Conservation (phyloP, 1,284 basidiomycete species). For the Malassezia pachydermatis region DNA sequence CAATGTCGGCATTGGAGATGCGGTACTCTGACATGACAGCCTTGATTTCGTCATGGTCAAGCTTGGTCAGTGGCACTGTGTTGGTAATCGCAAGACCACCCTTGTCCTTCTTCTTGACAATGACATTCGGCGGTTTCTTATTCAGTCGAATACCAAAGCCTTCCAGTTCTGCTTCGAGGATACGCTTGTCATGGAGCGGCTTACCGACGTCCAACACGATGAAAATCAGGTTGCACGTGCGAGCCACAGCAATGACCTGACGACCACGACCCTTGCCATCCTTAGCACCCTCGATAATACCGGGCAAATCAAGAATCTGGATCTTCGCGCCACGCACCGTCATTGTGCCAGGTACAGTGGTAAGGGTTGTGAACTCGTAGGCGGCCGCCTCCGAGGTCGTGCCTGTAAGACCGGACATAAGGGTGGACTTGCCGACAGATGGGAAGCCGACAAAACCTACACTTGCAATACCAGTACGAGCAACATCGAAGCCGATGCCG, state of each 20-base stretch:
- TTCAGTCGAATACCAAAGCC: slow-evolving; percentile 94
- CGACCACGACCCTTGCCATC: slow-evolving; percentile 95
- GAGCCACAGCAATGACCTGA: slow-evolving; percentile 84
- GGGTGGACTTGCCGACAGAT: slow-evolving; percentile 63
- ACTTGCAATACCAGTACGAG: slow-evolving; percentile 84
- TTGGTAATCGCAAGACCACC: slow-evolving; percentile 56
- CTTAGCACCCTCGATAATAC: slow-evolving; percentile 98
- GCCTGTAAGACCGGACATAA: slow-evolving; percentile 93
- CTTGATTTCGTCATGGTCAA: slow-evolving; percentile 90
- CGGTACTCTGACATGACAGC: slow-evolving; percentile 91
- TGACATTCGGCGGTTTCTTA: slow-evolving; percentile 84
- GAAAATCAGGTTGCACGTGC: slow-evolving; percentile 97
- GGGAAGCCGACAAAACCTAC: slow-evolving; percentile 59
- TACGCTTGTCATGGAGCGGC: slow-evolving; percentile 79
- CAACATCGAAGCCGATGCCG: slow-evolving; percentile 69
- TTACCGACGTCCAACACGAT: slow-evolving; percentile 97
- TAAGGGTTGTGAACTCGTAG: slow-evolving; percentile 79
- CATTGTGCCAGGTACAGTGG: slow-evolving; percentile 84
- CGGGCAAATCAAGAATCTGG: slow-evolving; percentile 59
- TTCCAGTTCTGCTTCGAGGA: slow-evolving; percentile 85
- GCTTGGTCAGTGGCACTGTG: slow-evolving; percentile 79
- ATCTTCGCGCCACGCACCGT: slow-evolving; percentile 81
- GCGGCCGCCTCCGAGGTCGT: slow-evolving; percentile 95
- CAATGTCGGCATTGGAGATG: slow-evolving; percentile 76
- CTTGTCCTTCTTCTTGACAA: slow-evolving; percentile 72